Evolutionary conservation across 2,329 filamentous ascomycete genomes (phyloP), one percentile per base, ranked within the genome.

Genomic region (Nigrograna mackinnonii): DNA sequence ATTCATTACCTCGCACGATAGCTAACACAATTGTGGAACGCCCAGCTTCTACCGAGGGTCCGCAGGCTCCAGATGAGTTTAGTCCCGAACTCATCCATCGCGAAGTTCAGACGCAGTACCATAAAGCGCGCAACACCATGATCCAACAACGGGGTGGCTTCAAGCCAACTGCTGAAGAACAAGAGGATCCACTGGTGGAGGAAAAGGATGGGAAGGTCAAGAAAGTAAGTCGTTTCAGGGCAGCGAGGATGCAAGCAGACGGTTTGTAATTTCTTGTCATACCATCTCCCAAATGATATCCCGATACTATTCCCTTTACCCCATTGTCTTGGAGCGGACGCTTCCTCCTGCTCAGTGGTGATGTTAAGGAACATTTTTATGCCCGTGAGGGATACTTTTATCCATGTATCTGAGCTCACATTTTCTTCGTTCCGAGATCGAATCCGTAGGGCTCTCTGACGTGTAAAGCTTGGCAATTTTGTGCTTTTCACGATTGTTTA

Each of bases 111-210:
- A 81, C 83, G 26, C 88, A 95, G 61, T 95, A 95, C 67, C 87
- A 95, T 65, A 84, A 82, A 33, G 77, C 89, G 66, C 86, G 92
- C 16, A 95, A 91, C 63, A 82, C 81, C 58, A 85, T 95, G 69
- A 91, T 96, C 40, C 83, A 90, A 54, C 80, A 84, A 55, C 83
- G 94, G 56, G 91, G 91, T 38, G 91, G 91, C 3, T 95, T 96
- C 66, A 72, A 87, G 56, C 56, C 64, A 2, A 79, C 82, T 43
- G 82, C 90, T 54, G 82, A 87, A 45, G 84, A 89, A 46, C 77
- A 81, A 39, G 79, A 78, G 34, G 73, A 80, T 14, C 79, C 87
- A 39, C 81, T 86, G 1, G 74, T 91, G 33, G 84, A 85, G 40
- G 83, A 91, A 55, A 77, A 80, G 19, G 82, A 83, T 33, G 80